Evolutionary conservation across 768 basidiomycete species (phyloP).

Genomic region (Fomitopsis serialis): DNA sequence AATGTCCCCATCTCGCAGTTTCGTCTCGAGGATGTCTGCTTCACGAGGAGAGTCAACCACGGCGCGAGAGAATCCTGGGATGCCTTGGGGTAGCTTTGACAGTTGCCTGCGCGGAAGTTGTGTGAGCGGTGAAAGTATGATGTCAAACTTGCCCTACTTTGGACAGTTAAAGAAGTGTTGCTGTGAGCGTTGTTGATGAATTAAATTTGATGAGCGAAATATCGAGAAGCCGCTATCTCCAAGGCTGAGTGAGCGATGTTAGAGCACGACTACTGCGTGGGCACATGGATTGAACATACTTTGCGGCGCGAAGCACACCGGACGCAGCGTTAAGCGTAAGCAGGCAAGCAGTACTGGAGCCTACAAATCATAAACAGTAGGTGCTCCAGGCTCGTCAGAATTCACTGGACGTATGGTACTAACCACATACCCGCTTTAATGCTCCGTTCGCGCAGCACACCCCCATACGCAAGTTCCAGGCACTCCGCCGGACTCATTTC

Average conservation of each 20-base stretch:
- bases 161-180: conserved; percentile 44
- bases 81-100: conserved; percentile 27
- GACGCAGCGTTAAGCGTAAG: conserved; percentile 70
- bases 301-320: conserved; percentile 70
- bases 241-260: conserved; percentile 38
- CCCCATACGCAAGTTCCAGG: conserved; percentile 65
- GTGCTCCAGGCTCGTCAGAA: neutral
- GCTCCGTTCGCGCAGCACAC: conserved; percentile 59
- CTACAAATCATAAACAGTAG: conserved; percentile 33
- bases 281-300: conserved; percentile 39
- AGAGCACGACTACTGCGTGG: neutral
- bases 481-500: conserved; percentile 64
- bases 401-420: neutral
- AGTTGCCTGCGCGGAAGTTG: conserved; percentile 24
- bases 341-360: conserved; percentile 81
- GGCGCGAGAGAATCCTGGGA: conserved; percentile 16
- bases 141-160: conserved; percentile 30
- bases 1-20: conserved; percentile 48
- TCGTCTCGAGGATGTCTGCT: conserved; percentile 41
- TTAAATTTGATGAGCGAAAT: conserved; percentile 59
- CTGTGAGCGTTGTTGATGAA: conserved; percentile 40
- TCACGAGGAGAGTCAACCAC: conserved; percentile 34
- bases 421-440: conserved; percentile 27
- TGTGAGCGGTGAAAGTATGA: neutral
- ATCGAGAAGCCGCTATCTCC: conserved; percentile 79